Evolutionary conservation across 192 early-diverging fungal genomes (phyloP).

Genomic region (Umbelopsis vinacea): DNA sequence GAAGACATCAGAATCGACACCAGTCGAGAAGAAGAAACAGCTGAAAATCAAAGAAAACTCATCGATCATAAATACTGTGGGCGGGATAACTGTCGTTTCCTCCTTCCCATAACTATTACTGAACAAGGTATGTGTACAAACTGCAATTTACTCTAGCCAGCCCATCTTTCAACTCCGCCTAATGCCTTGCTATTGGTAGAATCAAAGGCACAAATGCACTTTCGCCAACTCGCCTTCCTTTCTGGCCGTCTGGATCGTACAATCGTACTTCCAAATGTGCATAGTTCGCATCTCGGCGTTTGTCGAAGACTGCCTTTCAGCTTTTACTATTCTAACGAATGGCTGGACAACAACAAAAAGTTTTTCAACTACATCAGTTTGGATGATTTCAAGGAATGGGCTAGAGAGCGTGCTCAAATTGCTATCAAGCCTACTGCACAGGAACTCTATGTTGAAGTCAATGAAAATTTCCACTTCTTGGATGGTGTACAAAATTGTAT

Average conservation of each 20-base stretch:
- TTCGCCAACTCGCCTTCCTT: slow-evolving; percentile 40
- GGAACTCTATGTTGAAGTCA: slow-evolving; percentile 33
- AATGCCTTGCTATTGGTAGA: slow-evolving; percentile 25
- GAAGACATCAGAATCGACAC: slow-evolving; percentile 18
- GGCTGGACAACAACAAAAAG: slow-evolving; percentile 36
- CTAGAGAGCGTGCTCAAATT: slow-evolving; percentile 22
- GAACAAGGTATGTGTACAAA: slow-evolving; percentile 39
- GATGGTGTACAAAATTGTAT: slow-evolving; percentile 36
- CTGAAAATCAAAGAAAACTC: slow-evolving; percentile 7
- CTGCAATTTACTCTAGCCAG: background rate
- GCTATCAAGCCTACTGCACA: slow-evolving; percentile 25
- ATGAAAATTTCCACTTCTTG: slow-evolving; percentile 17
- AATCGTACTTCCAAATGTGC: slow-evolving; percentile 49
- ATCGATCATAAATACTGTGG: slow-evolving; percentile 39
- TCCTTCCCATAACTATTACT: slow-evolving; percentile 41
- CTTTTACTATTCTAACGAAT: slow-evolving; percentile 42
- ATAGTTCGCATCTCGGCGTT: slow-evolving; percentile 39
- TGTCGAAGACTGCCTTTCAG: slow-evolving; percentile 38
- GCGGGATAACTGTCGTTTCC: slow-evolving; percentile 33
- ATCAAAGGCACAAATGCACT: slow-evolving; percentile 51
- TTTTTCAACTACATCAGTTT: slow-evolving; percentile 41
- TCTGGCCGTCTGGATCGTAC: slow-evolving; percentile 38
- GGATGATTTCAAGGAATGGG: slow-evolving; percentile 34
- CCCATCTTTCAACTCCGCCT: background rate
- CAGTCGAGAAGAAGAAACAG: slow-evolving; percentile 14